Evolutionary conservation across 192 early-diverging fungal species (phyloP), one percentile per base, ranked within the genome.

Genomic region (Coemansia sp.): DNA sequence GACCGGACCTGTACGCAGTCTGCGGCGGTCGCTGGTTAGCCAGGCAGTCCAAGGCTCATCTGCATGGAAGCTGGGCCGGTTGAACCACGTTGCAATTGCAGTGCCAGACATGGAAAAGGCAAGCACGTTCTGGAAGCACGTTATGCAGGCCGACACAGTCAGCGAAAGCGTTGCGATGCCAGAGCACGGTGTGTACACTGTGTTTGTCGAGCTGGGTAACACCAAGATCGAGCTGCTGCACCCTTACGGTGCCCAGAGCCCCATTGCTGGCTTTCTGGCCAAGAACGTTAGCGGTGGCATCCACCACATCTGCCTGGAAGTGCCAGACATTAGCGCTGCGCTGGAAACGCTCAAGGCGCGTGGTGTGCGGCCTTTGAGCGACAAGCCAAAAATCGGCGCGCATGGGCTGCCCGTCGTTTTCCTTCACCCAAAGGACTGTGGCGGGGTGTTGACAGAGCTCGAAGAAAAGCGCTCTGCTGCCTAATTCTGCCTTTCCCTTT

Each of bases 21-120:
- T 55, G 38, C 65, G 31, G 38, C 68, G 74, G 38, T 23, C 60
- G 9, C 48, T 76, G 19, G 48, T 68, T 12, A 36, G 65, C 5
- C 61, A 53, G 21, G 65, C 61, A 14, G 25, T 59, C 36, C 56
- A 64, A 48, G 58, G 3, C 59, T 70, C 74, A 19, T 56, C 81
- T 4, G 72, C 86, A 3, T 93, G 88, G 89, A 85, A 83, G 37
- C 83, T 93, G 4, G 91, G 91, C 3, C 80, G 66, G 20, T 75
- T 93, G 50, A 92, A 93, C 75, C 91, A 93, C 68, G 90, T 93
- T 6, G 90, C 91, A 20, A 89, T 93, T 44, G 91, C 91, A 7
- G 87, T 88, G 2, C 90, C 89, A 4, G 84, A 93, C 63, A 76
- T 93, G 49, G 85, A 87, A 20, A 85, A 89, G 54, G 79, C 90